Evolutionary conservation across 176 grass and related monocot genomes (phyloP), one percentile per base, ranked within the genome.

Genomic region (Musa schizocarpa): DNA sequence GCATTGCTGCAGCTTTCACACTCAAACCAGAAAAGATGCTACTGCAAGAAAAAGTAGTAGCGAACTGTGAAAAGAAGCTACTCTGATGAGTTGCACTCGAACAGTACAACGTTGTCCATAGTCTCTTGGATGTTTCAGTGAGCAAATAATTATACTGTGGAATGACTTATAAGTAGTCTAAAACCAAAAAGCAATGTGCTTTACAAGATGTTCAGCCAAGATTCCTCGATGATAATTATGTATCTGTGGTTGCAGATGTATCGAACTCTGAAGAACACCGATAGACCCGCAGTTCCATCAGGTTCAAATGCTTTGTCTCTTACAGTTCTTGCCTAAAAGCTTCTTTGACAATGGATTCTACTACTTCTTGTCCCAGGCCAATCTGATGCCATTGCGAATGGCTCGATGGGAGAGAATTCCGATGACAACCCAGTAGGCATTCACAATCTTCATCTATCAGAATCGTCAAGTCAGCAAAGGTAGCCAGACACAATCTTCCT

Each of bases 161-260:
- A 43, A 43, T 6, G 34, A 43, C 34, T 43, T 43, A 43, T 5
- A 43, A 43, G 34, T 3, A 43, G 34, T 43, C 34, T 43, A 43
- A 43, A 43, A 43, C 34, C 34, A 43, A 0, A 43, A 43, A 43
- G 4, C 34, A 43, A 43, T 43, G 34, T 43, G 34, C 34, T 43
- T 43, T 6, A 43, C 34, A 43, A 43, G 34, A 43, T 43, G 34
- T 6, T 43, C 34, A 43, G 4, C 34, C 34, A 43, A 43, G 34
- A 43, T 43, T 43, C 34, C 34, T 43, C 34, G 34, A 43, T 43
- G 34, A 43, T 43, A 43, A 43, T 43, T 57, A 16, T 57, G 55
- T 57, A 16, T 17, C 13, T 49, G 16, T 63, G 1, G 49, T 82
- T 84, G 85, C 89, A 96, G 92, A 96, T 96, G 92, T 96, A 61